Base-by-base conservation (phyloP, 768 basidiomycete species). In the Dictyophora rubrovolvata region DNA sequence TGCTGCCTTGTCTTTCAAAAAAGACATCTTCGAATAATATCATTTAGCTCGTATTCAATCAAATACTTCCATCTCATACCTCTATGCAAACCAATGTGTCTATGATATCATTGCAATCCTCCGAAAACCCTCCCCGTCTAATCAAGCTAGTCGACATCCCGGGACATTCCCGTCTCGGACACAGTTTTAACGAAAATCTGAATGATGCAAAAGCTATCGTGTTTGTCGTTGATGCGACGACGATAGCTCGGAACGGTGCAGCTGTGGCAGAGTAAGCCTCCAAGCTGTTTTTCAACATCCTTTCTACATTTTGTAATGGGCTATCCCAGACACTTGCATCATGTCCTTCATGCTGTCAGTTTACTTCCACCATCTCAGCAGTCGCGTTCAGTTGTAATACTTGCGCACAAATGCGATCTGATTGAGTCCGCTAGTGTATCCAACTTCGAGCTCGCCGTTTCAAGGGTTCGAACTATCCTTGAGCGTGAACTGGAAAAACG, bases 401-500 rank as follows among this genome's bases (percentile, higher is more conserved):
- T 89, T 16, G 88, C 87, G 36, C 86, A 92, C 70, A 92, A 93
- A 71, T 73, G 73, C 16, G 90, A 93, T 68, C 73, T 88, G 5
- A 72, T 92, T 51, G 63, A 74, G 14, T 65, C 70, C 4, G 66
- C 76, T 3, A 69, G 72, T 12, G 72, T 65, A 5, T 64, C 70
- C 6, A 59, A 67, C 17, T 67, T 69, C 17, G 72, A 76, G n/a
- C 77, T 85, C 10, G 88, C 85, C 8, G 73, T 86, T 35, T 82
- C 76, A 52, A 82, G 90, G 23, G 87, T 90, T 14, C 83, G 82
- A 54, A 81, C 81, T 6, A 80, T 93, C 60, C 81, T 93, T 49
- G 90, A 92, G 65, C 83, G 90, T 50, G 90, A 93, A 66, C 78
- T 93, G 5, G 87, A 90, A 67, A 91, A 88, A 68, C 80, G 90